phyloP scores from a whole-genome alignment of 495 filamentous ascomycete species.

The Penicillium subrubescens region DNA sequence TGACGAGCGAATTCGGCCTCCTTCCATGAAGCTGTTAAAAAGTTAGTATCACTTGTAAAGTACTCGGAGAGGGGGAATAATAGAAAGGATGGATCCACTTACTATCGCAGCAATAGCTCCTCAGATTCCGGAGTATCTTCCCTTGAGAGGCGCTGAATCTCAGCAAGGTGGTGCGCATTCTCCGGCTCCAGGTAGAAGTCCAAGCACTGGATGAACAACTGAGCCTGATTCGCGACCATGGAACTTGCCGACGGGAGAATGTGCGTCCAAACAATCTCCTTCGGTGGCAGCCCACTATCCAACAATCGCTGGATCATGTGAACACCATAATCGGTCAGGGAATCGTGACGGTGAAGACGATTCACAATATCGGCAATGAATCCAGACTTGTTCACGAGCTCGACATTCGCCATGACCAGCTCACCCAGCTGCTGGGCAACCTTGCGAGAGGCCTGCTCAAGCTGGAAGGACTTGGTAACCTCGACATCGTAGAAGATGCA shows the following conservation, averaged over 20 bases:
- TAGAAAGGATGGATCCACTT: constrained; percentile 16
- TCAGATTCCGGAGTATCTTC: constrained; percentile 47
- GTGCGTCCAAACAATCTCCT: constrained; percentile 73
- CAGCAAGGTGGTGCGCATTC: constrained; percentile 53
- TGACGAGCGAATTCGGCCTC: constrained; percentile 57
- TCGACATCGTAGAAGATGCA: constrained; percentile 69
- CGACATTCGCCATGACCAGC: constrained; percentile 62
- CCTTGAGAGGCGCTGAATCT: constrained; percentile 58
- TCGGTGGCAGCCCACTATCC: constrained; percentile 56
- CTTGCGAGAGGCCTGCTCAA: constrained; percentile 55
- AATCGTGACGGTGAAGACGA: constrained; percentile 42
- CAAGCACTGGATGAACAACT: constrained; percentile 71
- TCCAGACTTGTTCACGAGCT: constrained; percentile 54
- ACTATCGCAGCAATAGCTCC: constrained; percentile 49
- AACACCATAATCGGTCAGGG: constrained; percentile 63
- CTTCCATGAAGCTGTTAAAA: constrained; percentile 57
- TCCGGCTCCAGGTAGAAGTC: constrained; percentile 73
- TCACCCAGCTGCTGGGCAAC: constrained; percentile 61
- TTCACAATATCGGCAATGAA: constrained; percentile 51
- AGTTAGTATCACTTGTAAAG: constrained; percentile 18
- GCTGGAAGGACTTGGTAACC: constrained; percentile 61
- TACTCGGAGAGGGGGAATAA: background rate
- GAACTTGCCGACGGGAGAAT: constrained; percentile 62
- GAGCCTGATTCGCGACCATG: constrained; percentile 68
- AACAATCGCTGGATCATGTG: constrained; percentile 70